Conservation (phyloP, 2,329 filamentous ascomycete species). For the Pseudogymnoascus sp. region DNA sequence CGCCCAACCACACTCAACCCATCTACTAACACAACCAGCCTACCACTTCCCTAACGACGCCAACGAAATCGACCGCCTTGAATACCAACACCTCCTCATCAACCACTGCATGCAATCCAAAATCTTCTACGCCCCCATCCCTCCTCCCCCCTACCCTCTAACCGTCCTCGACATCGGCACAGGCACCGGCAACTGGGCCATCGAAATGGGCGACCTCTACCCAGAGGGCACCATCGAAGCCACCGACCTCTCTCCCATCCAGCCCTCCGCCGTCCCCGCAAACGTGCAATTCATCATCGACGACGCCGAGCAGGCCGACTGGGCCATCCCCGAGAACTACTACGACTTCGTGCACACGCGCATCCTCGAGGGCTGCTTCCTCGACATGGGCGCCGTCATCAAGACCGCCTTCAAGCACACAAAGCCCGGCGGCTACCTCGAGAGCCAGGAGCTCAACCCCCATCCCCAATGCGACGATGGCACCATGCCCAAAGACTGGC, state of each 20-base stretch:
- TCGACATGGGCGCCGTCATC: slow-evolving; percentile 39
- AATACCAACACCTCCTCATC: slow-evolving; percentile 41
- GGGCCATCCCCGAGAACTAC: slow-evolving; percentile 37
- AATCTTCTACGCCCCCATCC: slow-evolving; percentile 35
- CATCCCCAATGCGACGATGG: slow-evolving; percentile 35
- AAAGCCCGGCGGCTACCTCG: slow-evolving; percentile 19
- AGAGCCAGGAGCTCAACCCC: slow-evolving; percentile 16
- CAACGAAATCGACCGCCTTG: slow-evolving; percentile 40
- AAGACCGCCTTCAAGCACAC: slow-evolving; percentile 11
- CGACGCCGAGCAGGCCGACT: slow-evolving; percentile 31
- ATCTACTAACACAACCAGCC: slow-evolving; percentile 12
- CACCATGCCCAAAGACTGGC: slow-evolving; percentile 32
- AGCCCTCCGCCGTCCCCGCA: slow-evolving; percentile 54
- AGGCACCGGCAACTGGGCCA: slow-evolving; percentile 52
- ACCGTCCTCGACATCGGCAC: slow-evolving; percentile 40
- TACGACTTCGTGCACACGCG: slow-evolving; percentile 53
- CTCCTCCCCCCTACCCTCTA: slow-evolving; percentile 25
- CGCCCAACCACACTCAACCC: background rate
- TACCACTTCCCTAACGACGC: slow-evolving; percentile 38
- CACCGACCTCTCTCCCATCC: slow-evolving; percentile 58
- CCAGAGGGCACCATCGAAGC: slow-evolving; percentile 50
- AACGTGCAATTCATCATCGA: slow-evolving; percentile 63
- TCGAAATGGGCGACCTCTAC: slow-evolving; percentile 55
- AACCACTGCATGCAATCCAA: slow-evolving; percentile 32
- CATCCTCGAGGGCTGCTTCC: slow-evolving; percentile 45